Percentiles rank a stretch among this genome's conserved stretches.
Conservation (phyloP, 257 asterid species). For the Nicotiana tabacum region DNA sequence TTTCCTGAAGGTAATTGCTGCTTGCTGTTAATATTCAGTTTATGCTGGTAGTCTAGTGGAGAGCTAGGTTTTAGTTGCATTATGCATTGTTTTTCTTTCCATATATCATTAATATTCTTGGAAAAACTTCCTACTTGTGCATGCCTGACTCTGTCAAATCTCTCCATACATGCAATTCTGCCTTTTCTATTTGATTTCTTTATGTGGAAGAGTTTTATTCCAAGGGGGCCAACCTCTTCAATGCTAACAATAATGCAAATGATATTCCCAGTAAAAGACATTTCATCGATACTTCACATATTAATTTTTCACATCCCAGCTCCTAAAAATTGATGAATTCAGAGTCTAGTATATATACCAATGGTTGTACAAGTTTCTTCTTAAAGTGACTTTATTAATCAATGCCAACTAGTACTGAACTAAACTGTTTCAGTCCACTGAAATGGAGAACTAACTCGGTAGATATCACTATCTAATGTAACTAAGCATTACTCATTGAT, state of each 20-base stretch:
- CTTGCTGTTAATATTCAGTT: not conserved
- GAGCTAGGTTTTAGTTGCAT: not conserved
- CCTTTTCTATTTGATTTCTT: not conserved
- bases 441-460: too few species aligned
- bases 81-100: not conserved
- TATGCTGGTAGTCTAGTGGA: not conserved
- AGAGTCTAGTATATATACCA: too few species aligned
- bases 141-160: not conserved
- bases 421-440: too few species aligned
- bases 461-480: too few species aligned
- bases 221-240: not conserved
- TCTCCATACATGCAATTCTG: not conserved
- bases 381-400: too few species aligned
- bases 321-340: not conserved
- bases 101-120: not conserved
- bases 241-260: not conserved
- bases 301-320: not conserved
- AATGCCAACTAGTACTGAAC: too few species aligned
- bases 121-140: not conserved
- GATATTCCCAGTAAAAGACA: not conserved
- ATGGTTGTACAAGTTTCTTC: too few species aligned
- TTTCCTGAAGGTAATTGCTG: conserved; percentile 49
- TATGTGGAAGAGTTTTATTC: not conserved
- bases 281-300: not conserved
- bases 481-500: too few species aligned